Conservation (phyloP, 108 stramenopile species). For the Pseudonitzschia multistriata region DNA sequence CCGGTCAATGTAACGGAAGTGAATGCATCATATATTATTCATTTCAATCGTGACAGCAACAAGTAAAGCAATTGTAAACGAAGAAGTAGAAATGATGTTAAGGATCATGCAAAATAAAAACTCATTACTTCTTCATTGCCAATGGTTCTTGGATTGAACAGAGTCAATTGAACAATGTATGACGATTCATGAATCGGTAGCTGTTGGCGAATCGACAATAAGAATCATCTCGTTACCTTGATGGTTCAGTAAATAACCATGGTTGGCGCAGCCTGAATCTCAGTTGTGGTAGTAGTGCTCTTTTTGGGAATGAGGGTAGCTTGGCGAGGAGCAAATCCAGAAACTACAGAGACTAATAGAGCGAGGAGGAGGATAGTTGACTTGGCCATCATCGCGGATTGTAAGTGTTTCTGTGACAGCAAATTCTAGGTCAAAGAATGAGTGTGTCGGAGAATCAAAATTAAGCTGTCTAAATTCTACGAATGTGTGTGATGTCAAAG, state of each 20-base stretch:
- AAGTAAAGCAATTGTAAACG: no score
- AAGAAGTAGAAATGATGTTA: no score
- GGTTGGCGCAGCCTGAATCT: conserved; percentile 58
- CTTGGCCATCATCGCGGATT: conserved; percentile 8
- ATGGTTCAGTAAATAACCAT: conserved; percentile 92
- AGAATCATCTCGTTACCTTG: conserved; percentile 37
- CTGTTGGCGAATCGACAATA: neutral
- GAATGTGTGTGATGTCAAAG: no score
- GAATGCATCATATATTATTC: neutral
- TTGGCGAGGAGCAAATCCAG: conserved; percentile 31
- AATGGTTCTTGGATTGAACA: no score
- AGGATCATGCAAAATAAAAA: no score
- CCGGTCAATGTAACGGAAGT: neutral
- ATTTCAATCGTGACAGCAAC: no score
- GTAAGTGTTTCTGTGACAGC: no score
- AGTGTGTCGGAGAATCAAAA: no score
- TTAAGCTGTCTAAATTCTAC: no score
- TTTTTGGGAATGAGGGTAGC: neutral
- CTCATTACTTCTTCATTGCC: no score
- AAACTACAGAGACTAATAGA: conserved; percentile 21
- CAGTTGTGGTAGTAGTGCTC: conserved; percentile 26
- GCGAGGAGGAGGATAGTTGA: conserved; percentile 3
- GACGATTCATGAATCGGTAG: neutral
- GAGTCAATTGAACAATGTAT: no score
- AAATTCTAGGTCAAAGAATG: no score